Percentiles rank a stretch among this genome's conserved stretches.
Evolutionary conservation across 139 green algal genomes (phyloP).

Genomic region (Chlorella sp.): DNA sequence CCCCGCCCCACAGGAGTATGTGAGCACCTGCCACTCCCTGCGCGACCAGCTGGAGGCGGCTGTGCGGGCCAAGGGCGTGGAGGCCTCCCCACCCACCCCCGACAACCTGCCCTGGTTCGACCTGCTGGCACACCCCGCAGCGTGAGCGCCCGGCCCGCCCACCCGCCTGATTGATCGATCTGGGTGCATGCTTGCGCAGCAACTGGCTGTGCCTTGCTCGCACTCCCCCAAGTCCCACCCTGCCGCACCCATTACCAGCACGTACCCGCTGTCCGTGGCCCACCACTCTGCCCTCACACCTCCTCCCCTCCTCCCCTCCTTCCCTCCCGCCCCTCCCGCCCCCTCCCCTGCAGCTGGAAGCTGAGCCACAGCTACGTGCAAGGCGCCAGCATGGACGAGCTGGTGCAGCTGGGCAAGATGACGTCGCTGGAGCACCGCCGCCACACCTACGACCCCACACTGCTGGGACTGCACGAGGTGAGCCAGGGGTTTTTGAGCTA

Average conservation of each 20-base stretch:
- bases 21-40: slow-evolving; percentile 5
- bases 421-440: slow-evolving; percentile 37
- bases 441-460: slow-evolving; percentile 30
- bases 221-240: too few species aligned
- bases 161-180: too few species aligned
- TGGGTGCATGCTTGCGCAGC: not conserved
- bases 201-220: not conserved
- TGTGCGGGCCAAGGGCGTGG: slow-evolving; percentile 27
- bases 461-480: slow-evolving; percentile 71
- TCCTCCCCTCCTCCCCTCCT: not conserved
- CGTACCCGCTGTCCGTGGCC: not conserved
- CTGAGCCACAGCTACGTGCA: slow-evolving; percentile 13
- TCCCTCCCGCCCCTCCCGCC: not conserved
- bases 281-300: too few species aligned
- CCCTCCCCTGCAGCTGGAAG: slow-evolving; percentile 43
- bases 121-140: slow-evolving; percentile 56
- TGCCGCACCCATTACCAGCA: too few species aligned
- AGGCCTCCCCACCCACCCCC: not conserved
- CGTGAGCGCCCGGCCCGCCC: slow-evolving; percentile 17
- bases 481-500: slow-evolving; percentile 61
- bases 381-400: slow-evolving; percentile 41
- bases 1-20: slow-evolving; percentile 22
- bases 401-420: slow-evolving; percentile 56
- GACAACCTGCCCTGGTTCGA: slow-evolving; percentile 46
- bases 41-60: slow-evolving; percentile 32